Evolutionary conservation across 1,284 basidiomycete genomes (phyloP).

Genomic region (Malassezia dermatis): DNA sequence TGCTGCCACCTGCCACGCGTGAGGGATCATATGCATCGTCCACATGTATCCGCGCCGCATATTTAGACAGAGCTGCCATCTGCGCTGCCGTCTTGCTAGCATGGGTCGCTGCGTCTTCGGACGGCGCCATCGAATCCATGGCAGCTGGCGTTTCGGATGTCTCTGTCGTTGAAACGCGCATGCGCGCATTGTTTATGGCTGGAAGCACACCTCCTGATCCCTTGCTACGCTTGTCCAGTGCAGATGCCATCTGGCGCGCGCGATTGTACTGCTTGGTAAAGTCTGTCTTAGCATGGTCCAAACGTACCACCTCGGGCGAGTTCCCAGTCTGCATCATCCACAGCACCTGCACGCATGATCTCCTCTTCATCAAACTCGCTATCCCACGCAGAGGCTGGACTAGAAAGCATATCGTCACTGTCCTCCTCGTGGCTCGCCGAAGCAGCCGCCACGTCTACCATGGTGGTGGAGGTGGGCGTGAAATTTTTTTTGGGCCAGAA

Average conservation of each 20-base stretch:
- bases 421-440: neutral
- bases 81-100: constrained; percentile 30
- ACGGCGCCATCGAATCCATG: neutral
- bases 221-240: constrained; percentile 17
- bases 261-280: constrained; percentile 47
- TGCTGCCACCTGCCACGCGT: constrained; percentile 32
- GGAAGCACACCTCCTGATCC: constrained; percentile 13
- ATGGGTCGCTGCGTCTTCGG: constrained; percentile 2
- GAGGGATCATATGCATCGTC: constrained; percentile 39
- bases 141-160: neutral
- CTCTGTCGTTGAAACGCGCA: constrained; percentile 7
- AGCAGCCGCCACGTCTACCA: neutral
- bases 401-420: neutral
- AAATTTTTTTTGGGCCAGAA: neutral
- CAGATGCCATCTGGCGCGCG: constrained; percentile 34
- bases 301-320: constrained; percentile 33
- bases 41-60: constrained; percentile 33
- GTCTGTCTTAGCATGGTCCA: constrained; percentile 12
- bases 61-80: constrained; percentile 33
- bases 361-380: constrained; percentile 5
- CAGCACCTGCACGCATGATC: constrained; percentile 18
- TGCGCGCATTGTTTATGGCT: constrained; percentile 27
- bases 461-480: neutral
- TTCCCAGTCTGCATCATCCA: constrained; percentile 47
- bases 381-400: neutral